phyloP scores from a whole-genome alignment of 78 protist genomes.

The Emiliania huxleyi region DNA sequence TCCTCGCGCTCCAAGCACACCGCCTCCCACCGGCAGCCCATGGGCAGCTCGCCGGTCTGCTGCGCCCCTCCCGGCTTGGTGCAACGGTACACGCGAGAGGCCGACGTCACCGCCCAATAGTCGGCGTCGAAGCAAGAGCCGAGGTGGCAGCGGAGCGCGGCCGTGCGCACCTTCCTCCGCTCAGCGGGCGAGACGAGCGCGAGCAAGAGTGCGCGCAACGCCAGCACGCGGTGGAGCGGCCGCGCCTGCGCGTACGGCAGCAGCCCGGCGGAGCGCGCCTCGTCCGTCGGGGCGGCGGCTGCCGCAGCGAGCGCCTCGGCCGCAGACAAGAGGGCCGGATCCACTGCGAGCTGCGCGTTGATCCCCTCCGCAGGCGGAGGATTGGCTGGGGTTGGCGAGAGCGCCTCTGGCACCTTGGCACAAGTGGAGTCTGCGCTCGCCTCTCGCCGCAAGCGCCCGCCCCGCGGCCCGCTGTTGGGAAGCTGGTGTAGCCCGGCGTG shows the following conservation, averaged over 20 bases:
- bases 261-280: background rate
- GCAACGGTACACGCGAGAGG: background rate
- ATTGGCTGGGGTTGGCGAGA: no score
- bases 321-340: background rate
- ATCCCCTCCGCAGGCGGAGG: background rate
- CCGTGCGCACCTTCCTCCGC: background rate
- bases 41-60: background rate
- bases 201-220: background rate
- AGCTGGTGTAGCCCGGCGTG: constrained; percentile 5
- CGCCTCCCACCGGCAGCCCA: background rate
- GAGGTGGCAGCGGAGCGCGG: background rate
- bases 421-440: background rate
- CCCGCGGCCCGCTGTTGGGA: background rate
- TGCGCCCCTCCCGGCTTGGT: background rate
- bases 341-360: background rate
- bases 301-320: background rate
- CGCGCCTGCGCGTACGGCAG: background rate
- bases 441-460: background rate
- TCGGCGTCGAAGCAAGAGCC: background rate
- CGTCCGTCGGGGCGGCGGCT: background rate
- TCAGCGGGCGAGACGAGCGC: background rate
- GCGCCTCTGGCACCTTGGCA: no score
- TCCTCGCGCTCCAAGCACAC: background rate
- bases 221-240: background rate
- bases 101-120: background rate